phyloP scores from a whole-genome alignment of 345 rosid genomes.

The Eutrema japonicum region DNA sequence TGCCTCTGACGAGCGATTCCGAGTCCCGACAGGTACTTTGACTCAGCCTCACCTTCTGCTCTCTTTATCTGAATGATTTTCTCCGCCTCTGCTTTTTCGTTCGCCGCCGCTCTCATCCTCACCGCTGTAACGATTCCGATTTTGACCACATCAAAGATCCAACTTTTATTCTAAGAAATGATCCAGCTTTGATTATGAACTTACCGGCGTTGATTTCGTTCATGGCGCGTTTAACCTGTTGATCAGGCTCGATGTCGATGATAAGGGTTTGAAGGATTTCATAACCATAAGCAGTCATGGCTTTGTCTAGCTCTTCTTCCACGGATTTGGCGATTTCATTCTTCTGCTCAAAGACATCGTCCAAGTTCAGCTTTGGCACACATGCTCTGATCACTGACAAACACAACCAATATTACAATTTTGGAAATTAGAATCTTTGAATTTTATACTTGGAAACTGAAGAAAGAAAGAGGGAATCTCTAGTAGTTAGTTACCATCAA shows the following conservation, averaged over 20 bases:
- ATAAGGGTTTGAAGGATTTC: constrained; percentile 63
- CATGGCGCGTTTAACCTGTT: constrained; percentile 62
- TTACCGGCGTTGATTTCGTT: constrained; percentile 62
- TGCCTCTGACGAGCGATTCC: constrained; percentile 63
- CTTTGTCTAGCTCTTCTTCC: constrained; percentile 64
- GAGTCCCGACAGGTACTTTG: constrained; percentile 58
- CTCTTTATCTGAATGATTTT: constrained; percentile 61
- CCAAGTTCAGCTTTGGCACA: constrained; percentile 59
- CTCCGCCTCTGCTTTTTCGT: constrained; percentile 64
- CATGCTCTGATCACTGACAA: constrained; percentile 59
- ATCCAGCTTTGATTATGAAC: not conserved
- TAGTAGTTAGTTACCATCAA: constrained; percentile 49
- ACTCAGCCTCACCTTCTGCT: constrained; percentile 63
- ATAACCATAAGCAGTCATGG: constrained; percentile 62
- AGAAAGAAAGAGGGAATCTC: not conserved
- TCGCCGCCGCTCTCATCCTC: constrained; percentile 61
- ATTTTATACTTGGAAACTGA: not conserved
- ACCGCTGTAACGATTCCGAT: constrained; percentile 44
- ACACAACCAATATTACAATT: not conserved
- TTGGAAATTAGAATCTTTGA: not conserved
- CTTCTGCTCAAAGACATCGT: constrained; percentile 65
- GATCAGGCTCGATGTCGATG: constrained; percentile 63
- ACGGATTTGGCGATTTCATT: constrained; percentile 61
- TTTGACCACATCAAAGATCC: too few species aligned
- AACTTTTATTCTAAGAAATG: too few species aligned